These are phyloP conservation scores for Erigeron canadensis DNA, from an alignment of 129 eudicot species.

Conservation along the genomic window DNA sequence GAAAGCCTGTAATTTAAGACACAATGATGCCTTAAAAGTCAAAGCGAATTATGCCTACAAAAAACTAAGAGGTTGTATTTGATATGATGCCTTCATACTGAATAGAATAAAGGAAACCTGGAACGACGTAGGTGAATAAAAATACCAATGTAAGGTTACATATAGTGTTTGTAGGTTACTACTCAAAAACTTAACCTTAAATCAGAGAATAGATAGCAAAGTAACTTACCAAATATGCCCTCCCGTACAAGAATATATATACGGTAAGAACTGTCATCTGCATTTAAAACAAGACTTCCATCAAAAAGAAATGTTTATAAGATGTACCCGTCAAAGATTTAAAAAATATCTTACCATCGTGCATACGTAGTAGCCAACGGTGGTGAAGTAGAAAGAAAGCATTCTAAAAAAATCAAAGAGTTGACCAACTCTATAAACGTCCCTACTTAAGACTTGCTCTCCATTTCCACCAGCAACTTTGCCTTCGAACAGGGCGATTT, in stretches of 20 bases:
- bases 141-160: background rate
- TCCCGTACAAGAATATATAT: conserved; percentile 88
- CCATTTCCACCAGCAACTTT: conserved; percentile 99
- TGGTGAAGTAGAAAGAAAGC: conserved; percentile 91
- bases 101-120: conserved; percentile 12
- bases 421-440: conserved; percentile 88
- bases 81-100: background rate
- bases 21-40: conserved; percentile 11
- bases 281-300: conserved; percentile 29
- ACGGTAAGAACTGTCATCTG: conserved; percentile 98
- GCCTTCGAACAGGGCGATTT: conserved; percentile 95
- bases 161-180: conserved; percentile 3
- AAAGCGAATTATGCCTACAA: background rate
- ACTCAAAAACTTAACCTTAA: background rate
- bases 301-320: conserved; percentile 18
- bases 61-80: background rate
- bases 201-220: background rate
- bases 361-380: conserved; percentile 92
- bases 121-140: background rate
- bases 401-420: conserved; percentile 96
- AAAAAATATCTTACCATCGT: conserved; percentile 66
- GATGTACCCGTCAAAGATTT: background rate
- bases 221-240: conserved; percentile 71
- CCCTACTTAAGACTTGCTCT: conserved; percentile 96
- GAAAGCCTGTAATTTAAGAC: conserved; percentile 65